phyloP scores from a whole-genome alignment of 495 filamentous ascomycete genomes.

The Neurospora sp. region DNA sequence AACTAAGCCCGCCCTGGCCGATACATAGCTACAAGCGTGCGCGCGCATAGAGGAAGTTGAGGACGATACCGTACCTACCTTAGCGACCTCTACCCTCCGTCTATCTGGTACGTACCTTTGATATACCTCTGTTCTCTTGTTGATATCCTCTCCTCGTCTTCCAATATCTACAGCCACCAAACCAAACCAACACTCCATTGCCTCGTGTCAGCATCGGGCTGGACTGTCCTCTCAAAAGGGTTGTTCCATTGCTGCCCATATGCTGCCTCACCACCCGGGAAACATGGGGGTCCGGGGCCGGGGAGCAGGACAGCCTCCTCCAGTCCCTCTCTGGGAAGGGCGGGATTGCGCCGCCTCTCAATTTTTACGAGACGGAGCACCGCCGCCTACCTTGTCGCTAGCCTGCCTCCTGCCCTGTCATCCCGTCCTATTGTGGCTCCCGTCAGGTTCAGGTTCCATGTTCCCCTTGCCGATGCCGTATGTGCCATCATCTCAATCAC shows the following conservation, averaged over 20 bases:
- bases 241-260: neutral
- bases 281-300: neutral
- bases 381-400: neutral
- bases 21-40: neutral
- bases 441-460: neutral
- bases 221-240: neutral
- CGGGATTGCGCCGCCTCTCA: slow-evolving; percentile 16
- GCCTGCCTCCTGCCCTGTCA: neutral
- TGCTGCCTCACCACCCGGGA: neutral
- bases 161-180: neutral
- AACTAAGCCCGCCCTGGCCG: neutral
- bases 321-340: neutral
- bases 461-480: slow-evolving; percentile 9
- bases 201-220: neutral
- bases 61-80: neutral
- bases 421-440: slow-evolving; percentile 10
- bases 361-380: slow-evolving; percentile 18
- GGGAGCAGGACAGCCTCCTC: too few relatives aligned
- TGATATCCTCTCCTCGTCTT: neutral
- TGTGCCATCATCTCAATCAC: slow-evolving; percentile 14
- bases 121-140: neutral
- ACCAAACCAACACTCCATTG: neutral
- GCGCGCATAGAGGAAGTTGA: neutral
- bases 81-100: neutral
- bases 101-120: neutral